Evolutionary conservation across 1,284 basidiomycete genomes (phyloP), one percentile per base, ranked within the genome.

Genomic region (Tilletia caries): DNA sequence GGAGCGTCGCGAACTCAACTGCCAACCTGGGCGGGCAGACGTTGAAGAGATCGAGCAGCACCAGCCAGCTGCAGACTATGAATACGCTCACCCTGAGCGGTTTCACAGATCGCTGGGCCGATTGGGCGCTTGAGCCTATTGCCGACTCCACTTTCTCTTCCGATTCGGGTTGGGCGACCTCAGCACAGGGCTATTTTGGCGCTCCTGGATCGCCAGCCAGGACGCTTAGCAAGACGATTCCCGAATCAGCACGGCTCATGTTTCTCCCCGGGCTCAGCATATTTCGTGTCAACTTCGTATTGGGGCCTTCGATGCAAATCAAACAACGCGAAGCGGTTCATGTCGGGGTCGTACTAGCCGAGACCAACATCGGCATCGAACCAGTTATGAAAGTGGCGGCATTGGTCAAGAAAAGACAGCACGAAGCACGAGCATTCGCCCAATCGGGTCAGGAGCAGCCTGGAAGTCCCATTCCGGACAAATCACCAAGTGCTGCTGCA

Each of bases 71-170:
- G 18, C 67, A 65, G 46, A 69, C 60, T 37, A 70, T 72, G 73
- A 70, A 71, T 1, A 68, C 68, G 5, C 34, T 62, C 29, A 65
- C 68, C 2, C 65, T 73, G 41, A 74, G 73, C 50, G 75, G 73
- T 25, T 77, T 73, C 66, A 75, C 77, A 15, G 75, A 77, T 48
- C 75, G 75, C 13, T 79, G 77, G 77, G 73, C 76, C 13, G 77
- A 79, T 43, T 79, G 77, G 77, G 77, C 77, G 2, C 66, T 79
- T 13, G 77, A 79, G 66, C 76, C 76, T 0, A 37, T 75, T 32
- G 58, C 71, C 64, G 70, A 73, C 18, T 77, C 77, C 13, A 69
- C 71, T 52, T 77, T 75, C 54, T 70, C 71, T 34, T 64, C 73
- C 44, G 76, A 79, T 33, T 77, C 78, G 1, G 74, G 75, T 5